Conservation (phyloP, 2,329 filamentous ascomycete genomes). For the Fusarium sp. region DNA sequence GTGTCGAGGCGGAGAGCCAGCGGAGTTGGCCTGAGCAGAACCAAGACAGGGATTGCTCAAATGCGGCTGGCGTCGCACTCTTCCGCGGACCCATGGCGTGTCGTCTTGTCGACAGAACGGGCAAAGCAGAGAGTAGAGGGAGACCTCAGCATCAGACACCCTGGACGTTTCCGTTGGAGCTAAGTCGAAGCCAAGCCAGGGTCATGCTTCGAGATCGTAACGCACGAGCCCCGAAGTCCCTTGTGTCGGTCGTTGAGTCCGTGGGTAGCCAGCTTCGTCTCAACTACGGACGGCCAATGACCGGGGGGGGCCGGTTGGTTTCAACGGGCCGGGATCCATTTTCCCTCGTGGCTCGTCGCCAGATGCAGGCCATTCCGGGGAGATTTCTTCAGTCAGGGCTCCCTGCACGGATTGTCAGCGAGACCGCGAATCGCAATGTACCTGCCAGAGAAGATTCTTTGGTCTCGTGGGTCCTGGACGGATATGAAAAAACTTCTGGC, state of each 20-base stretch:
- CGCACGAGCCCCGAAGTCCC: constrained; percentile 38
- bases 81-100: constrained; percentile 36
- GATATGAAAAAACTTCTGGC: background rate
- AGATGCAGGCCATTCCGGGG: constrained; percentile 37
- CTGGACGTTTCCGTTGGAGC: constrained; percentile 42
- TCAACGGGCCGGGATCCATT: constrained; percentile 25
- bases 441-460: background rate
- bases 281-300: constrained; percentile 12
- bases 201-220: constrained; percentile 33
- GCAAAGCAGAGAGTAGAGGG: constrained; percentile 28
- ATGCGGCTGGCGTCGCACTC: constrained; percentile 28
- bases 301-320: constrained; percentile 24
- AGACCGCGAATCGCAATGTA: background rate
- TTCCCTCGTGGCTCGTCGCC: constrained; percentile 40
- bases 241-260: constrained; percentile 15
- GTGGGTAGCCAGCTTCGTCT: constrained; percentile 28
- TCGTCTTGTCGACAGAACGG: constrained; percentile 32
- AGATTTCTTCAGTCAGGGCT: constrained; percentile 27
- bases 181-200: constrained; percentile 26
- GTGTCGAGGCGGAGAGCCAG: constrained; percentile 38
- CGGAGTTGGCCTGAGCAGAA: constrained; percentile 26
- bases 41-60: constrained; percentile 38
- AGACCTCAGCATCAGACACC: constrained; percentile 20
- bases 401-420: constrained; percentile 25
- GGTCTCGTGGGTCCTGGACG: background rate